These are phyloP conservation scores for Eucalyptus polybractea DNA, from an alignment of 345 rosid genomes.

Conservation along the genomic window DNA sequence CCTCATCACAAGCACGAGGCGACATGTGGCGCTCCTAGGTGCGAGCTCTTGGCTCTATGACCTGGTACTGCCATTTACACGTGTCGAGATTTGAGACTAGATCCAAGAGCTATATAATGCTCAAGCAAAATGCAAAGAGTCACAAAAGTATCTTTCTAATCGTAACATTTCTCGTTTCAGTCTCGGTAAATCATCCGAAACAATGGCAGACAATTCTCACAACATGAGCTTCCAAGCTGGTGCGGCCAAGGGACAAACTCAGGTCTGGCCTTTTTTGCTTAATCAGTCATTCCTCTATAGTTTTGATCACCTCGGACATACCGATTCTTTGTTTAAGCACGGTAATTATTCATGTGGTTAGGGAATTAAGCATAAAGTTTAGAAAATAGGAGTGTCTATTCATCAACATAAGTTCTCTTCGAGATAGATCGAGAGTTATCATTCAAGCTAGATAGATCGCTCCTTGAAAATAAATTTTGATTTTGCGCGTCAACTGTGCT, in stretches of 20 bases:
- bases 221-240: conserved; percentile 32
- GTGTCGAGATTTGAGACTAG: not conserved
- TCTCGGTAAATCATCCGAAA: not conserved
- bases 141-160: not conserved
- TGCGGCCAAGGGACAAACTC: conserved; percentile 43
- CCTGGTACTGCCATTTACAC: not conserved
- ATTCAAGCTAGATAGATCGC: not conserved
- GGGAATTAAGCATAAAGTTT: not conserved
- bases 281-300: not conserved
- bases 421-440: not conserved
- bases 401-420: not conserved
- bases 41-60: not conserved
- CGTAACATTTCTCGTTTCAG: not conserved
- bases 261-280: conserved; percentile 6
- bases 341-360: not conserved
- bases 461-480: not conserved
- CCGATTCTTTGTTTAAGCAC: not conserved
- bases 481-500: not conserved
- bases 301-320: not conserved
- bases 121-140: not conserved
- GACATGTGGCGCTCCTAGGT: not conserved
- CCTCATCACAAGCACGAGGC: not conserved
- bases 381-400: not conserved
- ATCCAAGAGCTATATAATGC: not conserved
- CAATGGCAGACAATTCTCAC: not conserved